Evolutionary conservation across 2,329 filamentous ascomycete species (phyloP).

Genomic region (Triangularia verruculosa): DNA sequence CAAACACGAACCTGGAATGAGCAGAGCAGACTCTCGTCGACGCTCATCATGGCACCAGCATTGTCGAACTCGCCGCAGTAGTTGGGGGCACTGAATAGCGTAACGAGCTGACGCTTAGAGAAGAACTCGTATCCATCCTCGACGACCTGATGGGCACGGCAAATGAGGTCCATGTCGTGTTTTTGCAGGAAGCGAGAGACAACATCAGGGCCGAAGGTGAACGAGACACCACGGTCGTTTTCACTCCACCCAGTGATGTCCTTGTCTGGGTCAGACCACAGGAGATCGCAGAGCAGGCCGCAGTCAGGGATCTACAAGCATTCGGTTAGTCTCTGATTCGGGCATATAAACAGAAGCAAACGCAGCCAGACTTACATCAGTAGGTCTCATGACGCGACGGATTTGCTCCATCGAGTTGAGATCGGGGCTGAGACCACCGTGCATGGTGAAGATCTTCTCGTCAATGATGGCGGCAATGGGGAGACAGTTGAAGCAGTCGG

Average conservation of each 20-base stretch:
- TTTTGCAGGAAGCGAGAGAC: conserved; percentile 97
- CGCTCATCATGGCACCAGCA: conserved; percentile 99
- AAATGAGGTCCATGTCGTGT: conserved; percentile 99
- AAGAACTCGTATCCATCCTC: conserved; percentile 99
- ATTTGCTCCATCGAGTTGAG: conserved; percentile 99
- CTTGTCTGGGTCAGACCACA: conserved; percentile 99
- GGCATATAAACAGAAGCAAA: conserved; percentile 2
- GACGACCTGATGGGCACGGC: conserved; percentile 96
- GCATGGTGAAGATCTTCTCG: conserved; percentile 99
- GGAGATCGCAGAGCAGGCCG: conserved; percentile 91
- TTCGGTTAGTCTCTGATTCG: conserved; percentile 12
- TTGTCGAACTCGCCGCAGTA: conserved; percentile 99
- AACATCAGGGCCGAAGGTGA: conserved; percentile 96
- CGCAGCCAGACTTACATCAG: conserved; percentile 69
- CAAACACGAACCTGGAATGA: conserved; percentile 80
- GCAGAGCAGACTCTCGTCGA: conserved; percentile 96
- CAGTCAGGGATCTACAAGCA: conserved; percentile 86
- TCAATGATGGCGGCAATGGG: conserved; percentile 98
- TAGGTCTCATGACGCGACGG: conserved; percentile 95
- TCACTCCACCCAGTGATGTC: conserved; percentile 99
- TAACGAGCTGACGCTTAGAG: conserved; percentile 95
- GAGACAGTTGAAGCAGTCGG: conserved; percentile 98
- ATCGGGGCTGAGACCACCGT: conserved; percentile 93
- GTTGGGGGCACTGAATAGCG: conserved; percentile 95
- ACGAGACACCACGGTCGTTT: conserved; percentile 97